phyloP scores from a whole-genome alignment of 2,329 filamentous ascomycete genomes.

The Parastagonospora nodorum region DNA sequence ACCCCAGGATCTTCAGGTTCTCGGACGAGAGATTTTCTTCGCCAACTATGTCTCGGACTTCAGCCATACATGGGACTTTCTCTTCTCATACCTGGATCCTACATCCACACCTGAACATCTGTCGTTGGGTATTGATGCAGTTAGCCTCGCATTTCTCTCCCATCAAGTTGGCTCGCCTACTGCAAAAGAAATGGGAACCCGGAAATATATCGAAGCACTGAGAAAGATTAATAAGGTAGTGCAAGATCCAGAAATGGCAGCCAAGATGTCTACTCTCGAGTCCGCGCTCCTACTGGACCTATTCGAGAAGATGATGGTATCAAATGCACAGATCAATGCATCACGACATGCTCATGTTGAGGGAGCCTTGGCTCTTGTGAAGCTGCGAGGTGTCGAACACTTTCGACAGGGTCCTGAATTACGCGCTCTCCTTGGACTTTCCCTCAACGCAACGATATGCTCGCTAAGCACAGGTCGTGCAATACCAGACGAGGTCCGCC shows the following conservation, averaged over 20 bases:
- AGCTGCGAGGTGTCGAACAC: constrained; percentile 21
- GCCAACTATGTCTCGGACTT: constrained; percentile 33
- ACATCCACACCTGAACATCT: constrained; percentile 23
- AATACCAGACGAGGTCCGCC: constrained; percentile 21
- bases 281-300: constrained; percentile 31
- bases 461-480: constrained; percentile 26
- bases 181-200: constrained; percentile 20
- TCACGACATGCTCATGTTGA: constrained; percentile 27
- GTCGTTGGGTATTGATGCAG: constrained; percentile 32
- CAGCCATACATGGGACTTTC: constrained; percentile 28
- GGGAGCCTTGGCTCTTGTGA: constrained; percentile 31
- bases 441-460: constrained; percentile 36
- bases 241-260: constrained; percentile 16
- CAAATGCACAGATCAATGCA: constrained; percentile 4
- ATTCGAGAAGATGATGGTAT: constrained; percentile 33
- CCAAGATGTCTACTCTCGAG: constrained; percentile 21
- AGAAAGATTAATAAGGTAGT: constrained; percentile 22
- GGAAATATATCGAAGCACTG: constrained; percentile 33
- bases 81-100: constrained; percentile 21
- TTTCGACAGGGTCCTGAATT: constrained; percentile 21
- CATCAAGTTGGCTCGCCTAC: constrained; percentile 21
- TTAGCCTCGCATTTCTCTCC: constrained; percentile 33
- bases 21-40: constrained; percentile 31
- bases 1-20: constrained; percentile 20
- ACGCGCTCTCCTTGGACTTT: constrained; percentile 22